phyloP scores from a whole-genome alignment of 208 protist species.

The Blastocrithidia nonstop region DNA sequence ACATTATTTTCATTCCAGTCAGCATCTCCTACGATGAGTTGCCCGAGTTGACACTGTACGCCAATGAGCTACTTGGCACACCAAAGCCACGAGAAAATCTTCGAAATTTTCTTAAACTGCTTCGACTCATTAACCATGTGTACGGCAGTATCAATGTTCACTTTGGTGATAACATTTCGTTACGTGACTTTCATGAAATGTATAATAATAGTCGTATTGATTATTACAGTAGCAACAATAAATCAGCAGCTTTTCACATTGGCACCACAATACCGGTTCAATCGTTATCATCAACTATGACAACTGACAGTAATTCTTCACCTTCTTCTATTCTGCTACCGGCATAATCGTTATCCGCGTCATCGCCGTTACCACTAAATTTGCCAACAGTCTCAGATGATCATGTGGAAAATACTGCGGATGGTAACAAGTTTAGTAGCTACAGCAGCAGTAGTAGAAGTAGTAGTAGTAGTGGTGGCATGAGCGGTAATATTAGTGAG shows the following conservation, averaged over 20 bases:
- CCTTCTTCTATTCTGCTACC: too few relatives aligned
- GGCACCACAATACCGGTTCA: too few relatives aligned
- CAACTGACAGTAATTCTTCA: too few relatives aligned
- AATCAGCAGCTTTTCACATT: too few relatives aligned
- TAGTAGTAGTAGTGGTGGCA: constrained; percentile 25
- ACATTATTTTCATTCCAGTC: constrained; percentile 73
- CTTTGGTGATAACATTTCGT: constrained; percentile 61
- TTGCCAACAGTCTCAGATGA: too few relatives aligned
- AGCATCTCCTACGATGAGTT: constrained; percentile 83
- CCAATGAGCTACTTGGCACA: constrained; percentile 76
- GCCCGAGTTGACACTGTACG: constrained; percentile 64
- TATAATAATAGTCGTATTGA: constrained; percentile 3
- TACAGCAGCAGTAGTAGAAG: constrained; percentile 15
- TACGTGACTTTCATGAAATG: constrained; percentile 13
- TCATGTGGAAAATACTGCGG: too few relatives aligned
- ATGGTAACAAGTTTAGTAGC: not conserved
- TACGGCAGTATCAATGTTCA: constrained; percentile 76
- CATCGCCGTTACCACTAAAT: too few relatives aligned
- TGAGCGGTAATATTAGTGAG: too few relatives aligned
- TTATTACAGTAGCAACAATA: not conserved
- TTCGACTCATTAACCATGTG: constrained; percentile 21
- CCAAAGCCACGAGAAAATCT: constrained; percentile 68
- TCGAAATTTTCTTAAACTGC: constrained; percentile 47
- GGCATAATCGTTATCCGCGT: too few relatives aligned
- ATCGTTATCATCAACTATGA: too few relatives aligned